Base-by-base conservation (phyloP, 371 early-diverging fungal species). In the Chytridium lagenaria region DNA sequence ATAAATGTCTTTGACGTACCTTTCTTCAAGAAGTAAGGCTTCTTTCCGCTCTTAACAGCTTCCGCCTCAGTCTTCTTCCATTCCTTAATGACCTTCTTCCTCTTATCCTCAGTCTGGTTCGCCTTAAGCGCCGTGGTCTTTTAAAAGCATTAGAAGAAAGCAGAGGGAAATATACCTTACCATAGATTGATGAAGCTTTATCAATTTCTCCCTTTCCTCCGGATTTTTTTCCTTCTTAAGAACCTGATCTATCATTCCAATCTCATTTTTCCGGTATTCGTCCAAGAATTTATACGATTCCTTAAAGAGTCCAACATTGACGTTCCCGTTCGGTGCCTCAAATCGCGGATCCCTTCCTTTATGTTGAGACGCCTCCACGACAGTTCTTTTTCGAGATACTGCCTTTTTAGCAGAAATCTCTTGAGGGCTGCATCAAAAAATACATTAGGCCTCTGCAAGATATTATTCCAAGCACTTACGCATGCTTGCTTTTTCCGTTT, bases 1-100 rank as follows among this genome's bases (percentile, higher is more conserved):
- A 39, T 23, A 38, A 59, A 7, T 51, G 10, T 34, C 49, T 39
- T 63, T 67, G 63, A 76, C 83, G 86, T 89, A 91, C 94, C 84
- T 77, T 90, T 87, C 82, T 95, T 95, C 70, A 96, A 83, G 88
- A 89, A 95, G 81, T 89, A 96, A 26, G 96, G 95, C 75, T 86
- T 92, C 83, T 96, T 95, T 68, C 96, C 96, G 77, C 91, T 82
- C 77, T 91, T 83, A 40, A 93, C 90, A 69, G 90, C 73, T 51
- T 92, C 93, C 49, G 81, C 78, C 80, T 96, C 96, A 68, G 81
- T 86, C 85, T 92, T 93, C 78, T 91, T 90, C 74, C 92, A 90
- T 38, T 91, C 90, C 38, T 92, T 85, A 68, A 89, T 81, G 36
- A 94, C 82, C 38, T 85, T 80, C 80, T 92, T 87, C 69, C 83